These are phyloP conservation scores for Apiospora pterosperma DNA, from an alignment of 2,329 filamentous ascomycete genomes.

Conservation along the genomic window DNA sequence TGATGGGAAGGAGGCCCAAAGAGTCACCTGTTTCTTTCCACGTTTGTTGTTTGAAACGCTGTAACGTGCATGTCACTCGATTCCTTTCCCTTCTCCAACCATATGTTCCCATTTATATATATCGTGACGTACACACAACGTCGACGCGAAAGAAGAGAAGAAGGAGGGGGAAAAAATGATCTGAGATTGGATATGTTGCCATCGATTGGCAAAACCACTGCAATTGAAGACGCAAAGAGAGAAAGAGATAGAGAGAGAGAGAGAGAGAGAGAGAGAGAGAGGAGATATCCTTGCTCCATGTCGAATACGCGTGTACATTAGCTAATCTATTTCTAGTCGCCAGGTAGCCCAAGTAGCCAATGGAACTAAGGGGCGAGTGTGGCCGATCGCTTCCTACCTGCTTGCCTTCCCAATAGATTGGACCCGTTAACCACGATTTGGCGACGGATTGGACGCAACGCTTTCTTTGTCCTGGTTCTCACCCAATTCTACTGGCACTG, in stretches of 20 bases:
- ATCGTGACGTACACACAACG: no score
- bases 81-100: not conserved
- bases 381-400: not conserved
- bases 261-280: no score
- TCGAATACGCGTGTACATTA: not conserved
- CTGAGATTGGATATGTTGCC: no score
- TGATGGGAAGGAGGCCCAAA: not conserved
- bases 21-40: not conserved
- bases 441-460: not conserved
- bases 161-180: no score
- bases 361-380: not conserved
- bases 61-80: not conserved
- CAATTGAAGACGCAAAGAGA: no score
- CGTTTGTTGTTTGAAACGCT: not conserved
- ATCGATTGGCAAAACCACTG: no score
- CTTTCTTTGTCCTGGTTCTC: not conserved
- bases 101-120: not conserved
- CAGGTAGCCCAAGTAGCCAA: not conserved
- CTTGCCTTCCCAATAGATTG: conserved; percentile 2
- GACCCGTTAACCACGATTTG: not conserved
- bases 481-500: not conserved
- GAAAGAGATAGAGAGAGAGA: no score
- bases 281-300: no score
- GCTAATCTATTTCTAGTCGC: not conserved
- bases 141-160: no score